Evolutionary conservation across 164 flowering plant species (phyloP).

Genomic region (Paratinospora sagittata): DNA sequence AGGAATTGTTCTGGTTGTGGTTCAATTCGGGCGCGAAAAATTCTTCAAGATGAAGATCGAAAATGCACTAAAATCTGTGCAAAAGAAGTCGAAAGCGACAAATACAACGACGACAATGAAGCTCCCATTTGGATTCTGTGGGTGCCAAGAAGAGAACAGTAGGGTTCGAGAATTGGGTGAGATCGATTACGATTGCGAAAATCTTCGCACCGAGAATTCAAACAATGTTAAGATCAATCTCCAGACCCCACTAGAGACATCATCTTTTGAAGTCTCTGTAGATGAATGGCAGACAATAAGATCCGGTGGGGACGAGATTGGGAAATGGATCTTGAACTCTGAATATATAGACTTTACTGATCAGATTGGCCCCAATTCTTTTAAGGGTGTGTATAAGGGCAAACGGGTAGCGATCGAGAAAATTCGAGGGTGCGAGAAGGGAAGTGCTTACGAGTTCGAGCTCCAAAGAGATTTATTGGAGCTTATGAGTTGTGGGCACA

Average conservation of each 20-base stretch:
- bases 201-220: no score
- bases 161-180: conserved; percentile 34
- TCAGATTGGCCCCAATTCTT: conserved; percentile 58
- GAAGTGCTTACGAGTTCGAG: no score
- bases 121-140: conserved; percentile 65
- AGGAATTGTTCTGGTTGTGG: conserved; percentile 54
- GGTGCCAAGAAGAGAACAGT: conserved; percentile 65
- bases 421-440: no score
- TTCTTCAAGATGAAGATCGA: no score
- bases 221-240: conserved; percentile 45
- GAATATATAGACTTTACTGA: conserved; percentile 72
- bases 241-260: conserved; percentile 48
- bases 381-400: conserved; percentile 77
- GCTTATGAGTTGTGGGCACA: no score
- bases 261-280: conserved; percentile 51
- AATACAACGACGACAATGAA: neutral
- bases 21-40: conserved; percentile 67
- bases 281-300: conserved; percentile 90
- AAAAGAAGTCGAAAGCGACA: no score
- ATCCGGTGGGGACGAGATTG: conserved; percentile 62
- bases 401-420: conserved; percentile 64
- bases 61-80: no score
- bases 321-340: conserved; percentile 65
- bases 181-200: no score
- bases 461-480: no score